Evolutionary conservation across 208 protist genomes (phyloP).

Genomic region (Crithidia mellificae): DNA sequence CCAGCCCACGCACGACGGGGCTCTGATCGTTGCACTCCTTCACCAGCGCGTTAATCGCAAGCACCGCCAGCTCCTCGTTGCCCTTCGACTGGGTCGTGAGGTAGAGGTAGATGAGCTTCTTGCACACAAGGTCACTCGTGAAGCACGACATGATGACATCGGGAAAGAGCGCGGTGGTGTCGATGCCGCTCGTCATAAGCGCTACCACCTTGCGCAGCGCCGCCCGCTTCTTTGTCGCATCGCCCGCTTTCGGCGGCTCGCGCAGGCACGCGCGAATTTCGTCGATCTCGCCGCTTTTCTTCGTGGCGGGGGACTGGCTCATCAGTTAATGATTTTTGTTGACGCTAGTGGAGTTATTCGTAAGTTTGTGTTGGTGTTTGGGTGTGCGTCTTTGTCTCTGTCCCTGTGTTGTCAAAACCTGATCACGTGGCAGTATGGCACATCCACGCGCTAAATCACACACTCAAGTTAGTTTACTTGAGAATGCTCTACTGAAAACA

Average conservation of each 20-base stretch:
- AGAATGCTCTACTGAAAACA: too few species aligned
- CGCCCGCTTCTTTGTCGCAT: slow-evolving; percentile 57
- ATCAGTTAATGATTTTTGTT: not conserved
- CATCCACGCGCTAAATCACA: too few species aligned
- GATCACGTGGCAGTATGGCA: too few species aligned
- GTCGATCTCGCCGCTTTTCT: slow-evolving; percentile 42
- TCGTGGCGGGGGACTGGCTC: slow-evolving; percentile 11
- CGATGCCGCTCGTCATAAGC: slow-evolving; percentile 97
- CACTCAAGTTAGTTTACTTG: too few species aligned
- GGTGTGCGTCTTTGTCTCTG: too few species aligned
- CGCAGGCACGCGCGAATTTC: slow-evolving; percentile 44
- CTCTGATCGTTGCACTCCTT: slow-evolving; percentile 92
- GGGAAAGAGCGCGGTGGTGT: slow-evolving; percentile 92
- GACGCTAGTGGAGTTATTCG: too few species aligned
- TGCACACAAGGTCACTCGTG: slow-evolving; percentile 95
- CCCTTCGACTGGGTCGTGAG: slow-evolving; percentile 90
- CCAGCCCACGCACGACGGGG: slow-evolving; percentile 95
- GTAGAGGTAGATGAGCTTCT: slow-evolving; percentile 98
- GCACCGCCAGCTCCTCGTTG: slow-evolving; percentile 91
- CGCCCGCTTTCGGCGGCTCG: slow-evolving; percentile 41
- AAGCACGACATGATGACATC: slow-evolving; percentile 90
- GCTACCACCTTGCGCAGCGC: slow-evolving; percentile 91
- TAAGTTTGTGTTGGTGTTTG: too few species aligned
- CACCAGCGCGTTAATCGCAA: slow-evolving; percentile 96
- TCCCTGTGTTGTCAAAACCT: too few species aligned